These are phyloP conservation scores for Penicillium sp. DNA, from an alignment of 2,329 filamentous ascomycete genomes.

Conservation along the genomic window DNA sequence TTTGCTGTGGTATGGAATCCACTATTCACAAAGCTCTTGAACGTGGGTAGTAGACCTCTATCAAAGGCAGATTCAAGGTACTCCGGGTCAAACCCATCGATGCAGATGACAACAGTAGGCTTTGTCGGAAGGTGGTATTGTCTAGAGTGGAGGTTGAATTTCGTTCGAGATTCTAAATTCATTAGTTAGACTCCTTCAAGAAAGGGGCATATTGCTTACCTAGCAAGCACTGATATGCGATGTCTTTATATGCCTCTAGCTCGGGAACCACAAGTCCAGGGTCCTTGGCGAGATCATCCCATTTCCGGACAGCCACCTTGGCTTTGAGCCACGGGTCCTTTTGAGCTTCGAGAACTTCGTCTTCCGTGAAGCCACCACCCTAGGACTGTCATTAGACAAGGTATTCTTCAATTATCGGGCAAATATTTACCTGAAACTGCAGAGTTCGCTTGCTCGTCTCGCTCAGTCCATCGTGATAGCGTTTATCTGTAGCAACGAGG, in stretches of 20 bases:
- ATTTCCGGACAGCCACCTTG: constrained; percentile 32
- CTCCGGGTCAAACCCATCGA: constrained; percentile 51
- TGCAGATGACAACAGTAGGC: constrained; percentile 48
- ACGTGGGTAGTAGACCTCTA: constrained; percentile 40
- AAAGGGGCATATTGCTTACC: background rate
- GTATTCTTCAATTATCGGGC: background rate
- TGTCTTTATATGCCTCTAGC: constrained; percentile 29
- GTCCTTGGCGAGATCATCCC: constrained; percentile 33
- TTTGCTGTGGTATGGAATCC: constrained; percentile 48
- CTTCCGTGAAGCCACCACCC: constrained; percentile 29
- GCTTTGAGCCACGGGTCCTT: constrained; percentile 31
- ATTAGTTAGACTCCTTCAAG: background rate
- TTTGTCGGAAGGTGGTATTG: constrained; percentile 36
- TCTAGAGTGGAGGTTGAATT: constrained; percentile 32
- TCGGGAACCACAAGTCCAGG: constrained; percentile 26
- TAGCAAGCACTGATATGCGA: constrained; percentile 20
- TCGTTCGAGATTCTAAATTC: constrained; percentile 20
- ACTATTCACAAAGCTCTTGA: constrained; percentile 34
- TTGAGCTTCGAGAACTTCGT: constrained; percentile 27
- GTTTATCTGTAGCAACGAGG: constrained; percentile 31
- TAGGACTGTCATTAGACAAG: background rate
- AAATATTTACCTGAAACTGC: constrained; percentile 28
- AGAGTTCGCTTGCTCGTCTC: constrained; percentile 34
- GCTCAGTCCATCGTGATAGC: constrained; percentile 33
- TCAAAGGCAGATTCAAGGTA: constrained; percentile 44